These are phyloP conservation scores for Aotearoamyces nothofagi DNA, from an alignment of 2,329 filamentous ascomycete genomes.

Conservation along the genomic window DNA sequence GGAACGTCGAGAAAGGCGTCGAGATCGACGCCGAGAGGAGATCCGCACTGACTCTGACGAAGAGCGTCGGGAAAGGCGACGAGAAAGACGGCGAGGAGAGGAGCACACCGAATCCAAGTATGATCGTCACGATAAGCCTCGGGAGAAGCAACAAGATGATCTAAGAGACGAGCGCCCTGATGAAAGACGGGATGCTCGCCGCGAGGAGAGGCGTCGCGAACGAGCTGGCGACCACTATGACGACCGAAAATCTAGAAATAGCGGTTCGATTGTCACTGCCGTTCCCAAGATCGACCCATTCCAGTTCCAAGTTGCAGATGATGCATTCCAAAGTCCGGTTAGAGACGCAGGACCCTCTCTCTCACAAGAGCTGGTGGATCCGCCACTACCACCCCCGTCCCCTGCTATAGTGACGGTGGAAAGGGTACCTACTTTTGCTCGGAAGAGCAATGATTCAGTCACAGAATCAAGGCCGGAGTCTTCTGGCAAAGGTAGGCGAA, in stretches of 20 bases:
- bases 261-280: slow-evolving; percentile 12
- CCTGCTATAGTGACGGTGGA: slow-evolving; percentile 37
- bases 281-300: slow-evolving; percentile 35
- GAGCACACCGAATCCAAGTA: slow-evolving; percentile 6
- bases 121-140: slow-evolving; percentile 11
- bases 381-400: too few species aligned
- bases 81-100: background rate
- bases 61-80: slow-evolving; percentile 1
- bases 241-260: slow-evolving; percentile 14
- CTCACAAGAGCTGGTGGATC: too few species aligned
- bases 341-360: slow-evolving; percentile 23
- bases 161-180: slow-evolving; percentile 8
- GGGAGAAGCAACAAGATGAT: slow-evolving; percentile 12
- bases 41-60: slow-evolving; percentile 1
- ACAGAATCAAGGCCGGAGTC: slow-evolving; percentile 6
- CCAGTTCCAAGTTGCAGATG: slow-evolving; percentile 38
- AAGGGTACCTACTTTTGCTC: slow-evolving; percentile 29
- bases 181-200: slow-evolving; percentile 4
- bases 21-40: too few species aligned
- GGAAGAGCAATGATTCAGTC: slow-evolving; percentile 12
- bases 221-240: slow-evolving; percentile 5
- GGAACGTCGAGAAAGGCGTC: background rate
- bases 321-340: slow-evolving; percentile 32
- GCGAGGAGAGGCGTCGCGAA: slow-evolving; percentile 7
- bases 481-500: slow-evolving; percentile 7